Evolutionary conservation across 2,329 filamentous ascomycete species (phyloP).

Genomic region (Thelonectria olida): DNA sequence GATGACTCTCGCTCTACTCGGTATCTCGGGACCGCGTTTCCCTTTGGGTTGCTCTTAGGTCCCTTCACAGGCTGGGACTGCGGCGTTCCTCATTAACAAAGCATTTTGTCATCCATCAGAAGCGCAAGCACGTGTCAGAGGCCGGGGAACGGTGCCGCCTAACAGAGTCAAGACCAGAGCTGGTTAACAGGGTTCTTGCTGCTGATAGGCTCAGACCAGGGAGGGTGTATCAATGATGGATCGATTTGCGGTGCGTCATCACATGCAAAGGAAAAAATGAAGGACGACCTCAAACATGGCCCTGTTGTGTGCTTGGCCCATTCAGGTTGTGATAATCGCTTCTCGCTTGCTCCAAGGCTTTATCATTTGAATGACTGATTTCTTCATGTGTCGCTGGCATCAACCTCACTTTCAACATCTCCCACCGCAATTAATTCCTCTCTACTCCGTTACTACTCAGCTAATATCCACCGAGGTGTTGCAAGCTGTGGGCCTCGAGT

Average conservation of each 20-base stretch:
- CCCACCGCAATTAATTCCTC: background rate
- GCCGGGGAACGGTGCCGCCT: slow-evolving; percentile 29
- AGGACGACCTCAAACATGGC: background rate
- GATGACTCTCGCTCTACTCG: slow-evolving; percentile 18
- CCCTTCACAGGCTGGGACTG: too few relatives aligned
- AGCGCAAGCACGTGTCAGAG: slow-evolving; percentile 41
- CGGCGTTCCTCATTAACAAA: background rate
- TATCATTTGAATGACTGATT: background rate
- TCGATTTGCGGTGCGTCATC: slow-evolving; percentile 27
- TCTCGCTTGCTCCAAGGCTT: background rate
- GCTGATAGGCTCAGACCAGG: slow-evolving; percentile 11
- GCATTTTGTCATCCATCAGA: background rate
- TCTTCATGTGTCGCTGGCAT: background rate
- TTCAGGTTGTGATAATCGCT: background rate
- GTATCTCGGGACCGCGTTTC: background rate
- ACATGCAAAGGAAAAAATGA: slow-evolving; percentile 35
- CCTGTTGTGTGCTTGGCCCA: background rate
- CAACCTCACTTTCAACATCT: too few relatives aligned
- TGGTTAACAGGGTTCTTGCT: background rate
- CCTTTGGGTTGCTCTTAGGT: too few relatives aligned
- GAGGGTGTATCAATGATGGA: slow-evolving; percentile 18
- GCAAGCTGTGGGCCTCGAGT: slow-evolving; percentile 8
- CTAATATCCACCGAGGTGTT: too few relatives aligned
- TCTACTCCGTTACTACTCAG: too few relatives aligned
- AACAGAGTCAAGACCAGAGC: background rate